Conservation (phyloP, 2,329 filamentous ascomycete species). For the Aspergillus alliaceus region DNA sequence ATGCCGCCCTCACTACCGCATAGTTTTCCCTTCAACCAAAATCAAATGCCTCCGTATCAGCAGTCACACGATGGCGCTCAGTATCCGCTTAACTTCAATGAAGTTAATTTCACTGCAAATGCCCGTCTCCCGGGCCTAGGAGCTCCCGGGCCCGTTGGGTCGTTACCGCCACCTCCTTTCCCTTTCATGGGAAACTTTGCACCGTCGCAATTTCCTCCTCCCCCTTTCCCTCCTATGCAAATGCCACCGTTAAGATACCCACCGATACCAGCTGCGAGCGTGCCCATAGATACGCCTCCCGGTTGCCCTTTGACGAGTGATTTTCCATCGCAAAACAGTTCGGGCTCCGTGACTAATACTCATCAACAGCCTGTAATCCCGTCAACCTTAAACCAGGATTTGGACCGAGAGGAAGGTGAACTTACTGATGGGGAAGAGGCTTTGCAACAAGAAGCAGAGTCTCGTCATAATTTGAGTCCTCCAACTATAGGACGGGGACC, state of each 20-base stretch:
- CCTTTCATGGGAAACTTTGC: slow-evolving; percentile 35
- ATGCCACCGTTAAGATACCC: slow-evolving; percentile 24
- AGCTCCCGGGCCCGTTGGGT: slow-evolving; percentile 18
- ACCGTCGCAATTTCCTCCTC: slow-evolving; percentile 27
- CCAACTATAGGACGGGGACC: background rate
- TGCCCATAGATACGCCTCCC: slow-evolving; percentile 11
- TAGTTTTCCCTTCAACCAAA: slow-evolving; percentile 25
- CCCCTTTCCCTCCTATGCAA: slow-evolving; percentile 35
- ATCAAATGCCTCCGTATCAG: slow-evolving; percentile 24
- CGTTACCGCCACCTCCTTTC: slow-evolving; percentile 31
- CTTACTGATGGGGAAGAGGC: slow-evolving; percentile 66
- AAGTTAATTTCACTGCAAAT: slow-evolving; percentile 28
- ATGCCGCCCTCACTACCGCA: slow-evolving; percentile 26
- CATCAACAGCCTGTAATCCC: slow-evolving; percentile 15
- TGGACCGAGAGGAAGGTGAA: slow-evolving; percentile 71
- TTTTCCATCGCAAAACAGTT: slow-evolving; percentile 12
- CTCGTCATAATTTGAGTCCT: background rate
- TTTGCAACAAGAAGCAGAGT: background rate
- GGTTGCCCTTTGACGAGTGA: slow-evolving; percentile 9
- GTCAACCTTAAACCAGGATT: slow-evolving; percentile 33
- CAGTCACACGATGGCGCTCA: slow-evolving; percentile 17
- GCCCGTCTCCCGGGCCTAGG: slow-evolving; percentile 32
- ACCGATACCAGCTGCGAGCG: slow-evolving; percentile 19
- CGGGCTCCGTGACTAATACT: slow-evolving; percentile 8
- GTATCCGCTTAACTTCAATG: slow-evolving; percentile 22